Evolutionary conservation across 2,329 filamentous ascomycete species (phyloP), one percentile per base, ranked within the genome.

Genomic region (Exophiala dermatitidis): DNA sequence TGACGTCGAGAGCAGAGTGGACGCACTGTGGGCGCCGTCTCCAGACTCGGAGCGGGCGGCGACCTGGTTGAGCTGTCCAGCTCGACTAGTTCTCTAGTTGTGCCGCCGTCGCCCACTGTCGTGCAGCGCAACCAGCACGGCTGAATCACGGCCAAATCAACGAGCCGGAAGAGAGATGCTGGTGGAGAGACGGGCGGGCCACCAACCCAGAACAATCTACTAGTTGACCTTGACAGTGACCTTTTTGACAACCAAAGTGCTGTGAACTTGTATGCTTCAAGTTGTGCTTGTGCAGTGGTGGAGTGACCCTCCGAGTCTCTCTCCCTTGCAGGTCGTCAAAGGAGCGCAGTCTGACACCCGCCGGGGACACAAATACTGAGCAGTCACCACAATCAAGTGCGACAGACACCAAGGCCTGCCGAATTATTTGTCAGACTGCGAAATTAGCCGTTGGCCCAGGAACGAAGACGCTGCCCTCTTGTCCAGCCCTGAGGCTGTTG

Each of bases 81-180:
- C 9, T 6, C 19, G 36, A 9, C 5, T 8, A 8, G 6, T 12
- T 38, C 36, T 12, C 38, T 10, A 28, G 38, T 4, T 45, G 9
- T 45, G 19, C 6, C 12, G 12, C 19, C 19, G 41, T 43, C 19
- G 29, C 29, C 12, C 30, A 45, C 30, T 26, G 54, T 56, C 50
- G 54, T 48, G 41, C 54, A 53, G 51, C 51, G 50, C 54, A 48
- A 57, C 54, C 47, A 46, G 48, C 54, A 57, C 28, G 33, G 49
- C 54, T 47, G 54, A 51, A 57, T 48, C 12, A 33, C 29, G 41
- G 26, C 42, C n/a, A 40, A 45, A 40, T 40, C 45, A 48, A 40
- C 31, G n/a, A 34, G 12, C 5, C 32, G 50, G 9, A 41, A 45
- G 32, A 49, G 53, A 33, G 37, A 32, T 26, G 36, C 33, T 34